Evolutionary conservation across 306 rosid genomes (phyloP).

Genomic region (Vigna angularis): DNA sequence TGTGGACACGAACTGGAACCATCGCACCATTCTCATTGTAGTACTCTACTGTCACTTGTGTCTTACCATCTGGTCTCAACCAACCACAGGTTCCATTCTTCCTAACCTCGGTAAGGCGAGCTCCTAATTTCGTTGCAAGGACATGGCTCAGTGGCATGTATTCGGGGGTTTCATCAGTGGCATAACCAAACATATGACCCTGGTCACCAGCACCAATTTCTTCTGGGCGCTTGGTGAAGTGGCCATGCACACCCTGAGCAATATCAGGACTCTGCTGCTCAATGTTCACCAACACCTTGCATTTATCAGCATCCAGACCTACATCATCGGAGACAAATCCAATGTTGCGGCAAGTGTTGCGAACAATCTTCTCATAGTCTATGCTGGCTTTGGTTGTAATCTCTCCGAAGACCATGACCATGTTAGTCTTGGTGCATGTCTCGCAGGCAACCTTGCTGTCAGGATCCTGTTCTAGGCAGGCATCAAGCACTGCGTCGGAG

Average conservation of each 20-base stretch:
- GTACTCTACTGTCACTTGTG: slow-evolving; percentile 23
- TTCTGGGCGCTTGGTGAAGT: slow-evolving; percentile 22
- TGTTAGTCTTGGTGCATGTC: slow-evolving; percentile 30
- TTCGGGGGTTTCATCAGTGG: slow-evolving; percentile 23
- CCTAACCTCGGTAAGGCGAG: slow-evolving; percentile 26
- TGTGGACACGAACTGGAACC: slow-evolving; percentile 34
- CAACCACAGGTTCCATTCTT: slow-evolving; percentile 20
- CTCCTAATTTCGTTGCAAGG: slow-evolving; percentile 34
- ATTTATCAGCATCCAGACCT: slow-evolving; percentile 57
- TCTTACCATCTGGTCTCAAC: slow-evolving; percentile 31
- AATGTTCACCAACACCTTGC: slow-evolving; percentile 38
- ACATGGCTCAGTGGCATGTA: slow-evolving; percentile 32
- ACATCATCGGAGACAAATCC: slow-evolving; percentile 48
- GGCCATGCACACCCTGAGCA: slow-evolving; percentile 31
- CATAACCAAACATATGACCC: slow-evolving; percentile 32
- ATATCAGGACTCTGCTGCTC: slow-evolving; percentile 32
- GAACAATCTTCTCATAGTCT: slow-evolving; percentile 56
- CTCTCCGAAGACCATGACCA: slow-evolving; percentile 47
- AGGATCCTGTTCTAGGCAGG: slow-evolving; percentile 33
- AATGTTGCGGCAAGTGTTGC: slow-evolving; percentile 14
- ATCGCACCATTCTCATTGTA: slow-evolving; percentile 21
- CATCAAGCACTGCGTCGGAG: slow-evolving; percentile 32
- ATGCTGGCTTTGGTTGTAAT: slow-evolving; percentile 54
- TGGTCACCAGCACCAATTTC: slow-evolving; percentile 22
- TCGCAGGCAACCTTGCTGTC: slow-evolving; percentile 33